Percentiles rank a stretch among this genome's conserved stretches.
Conservation (phyloP, 2,329 filamentous ascomycete genomes). For the Sporothrix luriei region DNA sequence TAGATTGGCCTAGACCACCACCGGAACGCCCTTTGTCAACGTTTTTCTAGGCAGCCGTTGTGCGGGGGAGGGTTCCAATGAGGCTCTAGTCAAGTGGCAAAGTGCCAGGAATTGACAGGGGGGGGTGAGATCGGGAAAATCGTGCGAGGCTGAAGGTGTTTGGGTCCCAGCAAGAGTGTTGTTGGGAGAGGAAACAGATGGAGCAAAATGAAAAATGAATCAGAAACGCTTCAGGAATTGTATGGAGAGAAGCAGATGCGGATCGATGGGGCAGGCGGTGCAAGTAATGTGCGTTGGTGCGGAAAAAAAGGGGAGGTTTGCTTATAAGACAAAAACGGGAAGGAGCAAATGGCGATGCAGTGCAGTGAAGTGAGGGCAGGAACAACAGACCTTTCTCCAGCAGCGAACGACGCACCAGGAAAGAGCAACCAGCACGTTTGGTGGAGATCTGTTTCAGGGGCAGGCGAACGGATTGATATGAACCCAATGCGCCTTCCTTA, state of each 20-base stretch:
- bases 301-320: not conserved
- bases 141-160: slow-evolving; percentile 3
- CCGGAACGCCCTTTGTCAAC: not conserved
- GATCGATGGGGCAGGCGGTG: not conserved
- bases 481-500: slow-evolving; percentile 24
- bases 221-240: not conserved
- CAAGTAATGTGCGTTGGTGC: not conserved
- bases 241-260: not conserved
- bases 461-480: not conserved
- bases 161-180: not conserved
- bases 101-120: not conserved
- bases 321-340: slow-evolving; percentile 25
- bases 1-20: slow-evolving; percentile 21
- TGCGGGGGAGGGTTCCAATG: slow-evolving; percentile 12
- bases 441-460: not conserved
- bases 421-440: slow-evolving; percentile 17
- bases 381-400: not conserved
- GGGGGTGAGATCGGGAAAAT: not conserved
- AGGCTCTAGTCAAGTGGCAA: slow-evolving; percentile 20
- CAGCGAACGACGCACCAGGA: slow-evolving; percentile 9
- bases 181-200: not conserved
- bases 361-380: slow-evolving; percentile 1
- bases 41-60: slow-evolving; percentile 20
- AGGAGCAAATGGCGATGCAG: slow-evolving; percentile 8
- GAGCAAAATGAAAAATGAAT: slow-evolving; percentile 1